Conservation (phyloP, 2,329 filamentous ascomycete species). For the Sordariomycetes sp. region DNA sequence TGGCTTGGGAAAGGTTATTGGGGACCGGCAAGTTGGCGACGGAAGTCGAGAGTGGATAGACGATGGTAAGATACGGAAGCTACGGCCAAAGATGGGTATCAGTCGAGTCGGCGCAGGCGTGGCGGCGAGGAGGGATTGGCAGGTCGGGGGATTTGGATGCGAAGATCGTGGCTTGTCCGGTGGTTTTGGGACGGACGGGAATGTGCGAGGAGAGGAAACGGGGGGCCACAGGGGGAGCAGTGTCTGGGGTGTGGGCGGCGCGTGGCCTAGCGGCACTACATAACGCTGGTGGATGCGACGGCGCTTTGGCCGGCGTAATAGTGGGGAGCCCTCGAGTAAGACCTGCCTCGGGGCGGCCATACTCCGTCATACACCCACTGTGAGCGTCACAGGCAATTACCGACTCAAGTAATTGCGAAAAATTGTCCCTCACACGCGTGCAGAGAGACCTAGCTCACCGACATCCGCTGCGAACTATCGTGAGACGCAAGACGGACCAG, state of each 20-base stretch:
- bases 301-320: slow-evolving; percentile 46
- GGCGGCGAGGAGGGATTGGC: slow-evolving; percentile 8
- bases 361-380: not conserved
- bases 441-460: not conserved
- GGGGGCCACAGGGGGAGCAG: slow-evolving; percentile 4
- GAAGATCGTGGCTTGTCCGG: slow-evolving; percentile 4
- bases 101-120: not conserved
- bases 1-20: not conserved
- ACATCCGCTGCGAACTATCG: too few relatives aligned
- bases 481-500: too few relatives aligned
- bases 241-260: slow-evolving; percentile 19
- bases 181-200: slow-evolving; percentile 8
- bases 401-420: not conserved
- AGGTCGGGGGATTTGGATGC: slow-evolving; percentile 6
- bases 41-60: not conserved
- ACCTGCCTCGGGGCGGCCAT: not conserved
- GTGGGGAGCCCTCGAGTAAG: slow-evolving; percentile 20
- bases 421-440: not conserved
- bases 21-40: not conserved
- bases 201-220: slow-evolving; percentile 9
- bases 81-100: not conserved
- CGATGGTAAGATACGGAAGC: not conserved
- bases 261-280: slow-evolving; percentile 2
- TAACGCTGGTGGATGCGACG: slow-evolving; percentile 16
- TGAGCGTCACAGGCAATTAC: not conserved